Conservation (phyloP, 1,284 basidiomycete species). For the Irpex rosettiformis region DNA sequence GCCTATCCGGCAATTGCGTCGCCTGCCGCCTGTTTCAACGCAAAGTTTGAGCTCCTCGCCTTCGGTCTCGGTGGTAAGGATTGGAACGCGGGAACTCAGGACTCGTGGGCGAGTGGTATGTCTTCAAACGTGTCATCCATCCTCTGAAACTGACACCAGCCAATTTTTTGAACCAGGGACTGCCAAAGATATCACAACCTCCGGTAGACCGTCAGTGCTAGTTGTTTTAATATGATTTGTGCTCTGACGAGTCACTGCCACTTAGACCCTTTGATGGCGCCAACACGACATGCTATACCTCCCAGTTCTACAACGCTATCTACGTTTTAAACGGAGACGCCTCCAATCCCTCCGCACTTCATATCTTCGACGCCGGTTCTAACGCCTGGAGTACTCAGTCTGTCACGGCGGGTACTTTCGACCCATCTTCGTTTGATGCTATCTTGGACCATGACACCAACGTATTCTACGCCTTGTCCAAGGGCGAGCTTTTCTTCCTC, state of each 20-base stretch:
- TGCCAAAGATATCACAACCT: conserved; percentile 61
- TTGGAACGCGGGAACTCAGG: conserved; percentile 64
- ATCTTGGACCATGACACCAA: conserved; percentile 91
- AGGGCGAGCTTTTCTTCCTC: conserved; percentile 59
- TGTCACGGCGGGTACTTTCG: conserved; percentile 47
- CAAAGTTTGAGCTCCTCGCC: conserved; percentile 66
- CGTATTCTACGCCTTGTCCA: conserved; percentile 69
- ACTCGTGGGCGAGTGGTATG: conserved; percentile 60
- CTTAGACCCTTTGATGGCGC: conserved; percentile 63
- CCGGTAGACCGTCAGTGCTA: conserved; percentile 62
- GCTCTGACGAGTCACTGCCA: conserved; percentile 5
- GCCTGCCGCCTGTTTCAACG: conserved; percentile 69
- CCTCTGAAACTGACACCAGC: neutral
- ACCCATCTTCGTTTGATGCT: conserved; percentile 52
- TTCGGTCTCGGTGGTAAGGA: conserved; percentile 76
- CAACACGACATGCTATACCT: conserved; percentile 70
- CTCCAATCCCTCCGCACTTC: conserved; percentile 56
- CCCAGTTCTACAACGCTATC: conserved; percentile 74
- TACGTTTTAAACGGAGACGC: conserved; percentile 78
- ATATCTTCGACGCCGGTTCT: conserved; percentile 64
- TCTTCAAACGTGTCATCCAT: conserved; percentile 2
- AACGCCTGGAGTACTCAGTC: conserved; percentile 67
- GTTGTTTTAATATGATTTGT: conserved; percentile 4
- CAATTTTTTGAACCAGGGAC: conserved; percentile 33
- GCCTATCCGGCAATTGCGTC: conserved; percentile 41